Evolutionary conservation across 1,284 basidiomycete genomes (phyloP).

Genomic region (Irpex sp.): DNA sequence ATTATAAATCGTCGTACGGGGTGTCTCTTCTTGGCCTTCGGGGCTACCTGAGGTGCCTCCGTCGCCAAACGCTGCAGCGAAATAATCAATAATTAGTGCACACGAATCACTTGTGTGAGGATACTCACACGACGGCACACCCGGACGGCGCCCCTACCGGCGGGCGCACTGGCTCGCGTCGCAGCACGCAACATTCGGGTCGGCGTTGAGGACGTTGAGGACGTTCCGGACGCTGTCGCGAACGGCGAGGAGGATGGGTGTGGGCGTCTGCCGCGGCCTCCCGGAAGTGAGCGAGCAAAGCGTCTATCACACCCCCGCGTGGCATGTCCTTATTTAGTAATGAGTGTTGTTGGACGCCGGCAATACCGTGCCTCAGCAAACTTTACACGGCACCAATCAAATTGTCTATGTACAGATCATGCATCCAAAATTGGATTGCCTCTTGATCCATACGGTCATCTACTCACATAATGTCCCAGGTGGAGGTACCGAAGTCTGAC

Average conservation of each 20-base stretch:
- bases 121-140: conserved; percentile 52
- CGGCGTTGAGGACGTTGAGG: conserved; percentile 16
- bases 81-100: conserved; percentile 3
- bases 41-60: conserved; percentile 35
- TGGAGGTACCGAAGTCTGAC: not conserved
- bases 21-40: conserved; percentile 48
- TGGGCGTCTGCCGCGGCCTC: not conserved
- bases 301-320: not conserved
- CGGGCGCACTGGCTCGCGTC: conserved; percentile 44
- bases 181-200: conserved; percentile 57
- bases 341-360: not conserved
- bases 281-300: not conserved
- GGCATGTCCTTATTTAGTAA: not conserved
- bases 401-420: not conserved
- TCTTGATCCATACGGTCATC: not conserved
- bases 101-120: not conserved
- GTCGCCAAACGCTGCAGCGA: conserved; percentile 52
- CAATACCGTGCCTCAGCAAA: not conserved
- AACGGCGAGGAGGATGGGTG: not conserved
- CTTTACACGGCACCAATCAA: not conserved
- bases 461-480: not conserved
- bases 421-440: no score
- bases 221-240: conserved; percentile 10
- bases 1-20: conserved; percentile 52
- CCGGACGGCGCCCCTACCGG: conserved; percentile 43